Conservation (phyloP, 495 filamentous ascomycete genomes). For the Hypoxylon subgilvum region DNA sequence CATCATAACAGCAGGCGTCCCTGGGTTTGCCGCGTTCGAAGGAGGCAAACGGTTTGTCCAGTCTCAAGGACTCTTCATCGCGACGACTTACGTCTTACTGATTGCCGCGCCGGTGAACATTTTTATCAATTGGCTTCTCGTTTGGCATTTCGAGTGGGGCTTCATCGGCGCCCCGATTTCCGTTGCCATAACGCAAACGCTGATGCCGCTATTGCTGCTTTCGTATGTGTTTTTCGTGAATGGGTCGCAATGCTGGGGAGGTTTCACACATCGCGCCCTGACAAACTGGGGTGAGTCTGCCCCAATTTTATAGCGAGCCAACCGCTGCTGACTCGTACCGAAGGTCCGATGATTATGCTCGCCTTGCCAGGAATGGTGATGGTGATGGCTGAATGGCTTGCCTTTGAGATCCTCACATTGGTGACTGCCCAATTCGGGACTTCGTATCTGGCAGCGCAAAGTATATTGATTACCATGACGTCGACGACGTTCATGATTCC, state of each 20-base stretch:
- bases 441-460: slow-evolving; percentile 68
- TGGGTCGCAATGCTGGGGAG: slow-evolving; percentile 86
- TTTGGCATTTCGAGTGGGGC: slow-evolving; percentile 75
- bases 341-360: slow-evolving; percentile 76
- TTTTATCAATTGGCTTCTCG: slow-evolving; percentile 70
- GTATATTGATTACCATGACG: slow-evolving; percentile 60
- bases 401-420: slow-evolving; percentile 81
- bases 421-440: slow-evolving; percentile 73
- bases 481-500: slow-evolving; percentile 65
- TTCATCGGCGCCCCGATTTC: slow-evolving; percentile 86
- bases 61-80: slow-evolving; percentile 72
- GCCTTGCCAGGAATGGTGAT: slow-evolving; percentile 86
- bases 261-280: slow-evolving; percentile 71
- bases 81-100: slow-evolving; percentile 69
- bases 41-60: slow-evolving; percentile 74
- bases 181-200: slow-evolving; percentile 78
- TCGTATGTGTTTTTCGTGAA: slow-evolving; percentile 76
- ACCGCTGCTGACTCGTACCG: slow-evolving; percentile 16
- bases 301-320: neutral
- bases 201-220: slow-evolving; percentile 78
- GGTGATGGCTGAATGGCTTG: slow-evolving; percentile 89
- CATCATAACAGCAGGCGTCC: slow-evolving; percentile 67
- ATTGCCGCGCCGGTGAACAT: slow-evolving; percentile 71
- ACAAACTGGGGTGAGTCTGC: slow-evolving; percentile 70
- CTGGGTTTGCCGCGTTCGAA: slow-evolving; percentile 73